Evolutionary conservation across 2,329 filamentous ascomycete genomes (phyloP), one percentile per base, ranked within the genome.

Genomic region (Neofusicoccum parvum): DNA sequence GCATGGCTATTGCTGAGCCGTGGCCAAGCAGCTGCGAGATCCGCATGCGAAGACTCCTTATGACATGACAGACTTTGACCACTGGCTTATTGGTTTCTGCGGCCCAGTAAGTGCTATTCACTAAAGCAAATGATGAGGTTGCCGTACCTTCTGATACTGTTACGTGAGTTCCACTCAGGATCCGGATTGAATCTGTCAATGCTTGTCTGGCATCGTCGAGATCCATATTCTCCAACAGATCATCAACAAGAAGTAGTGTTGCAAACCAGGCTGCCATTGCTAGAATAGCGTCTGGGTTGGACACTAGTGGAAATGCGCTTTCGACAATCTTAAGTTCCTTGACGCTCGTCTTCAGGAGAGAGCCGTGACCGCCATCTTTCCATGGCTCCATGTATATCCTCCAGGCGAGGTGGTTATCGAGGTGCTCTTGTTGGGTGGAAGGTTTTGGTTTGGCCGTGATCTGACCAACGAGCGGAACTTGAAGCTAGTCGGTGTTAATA

Each of bases 241-340:
- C 53, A 20, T 58, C 53, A 23, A 58, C 53, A 14, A 27, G 10
- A 20, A 36, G 39, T 14, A 58, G 32, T 12, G 20, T 20, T n/a
- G 34, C 17, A 6, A 58, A 58, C 53, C 53, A 58, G 32, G 53
- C 53, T 12, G 53, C 53, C 53, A 58, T 58, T 36, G 53, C 53
- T 5, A 58, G 53, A 6, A 58, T 20, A 20, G 36, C 39, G 1
- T 34, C 50, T 0, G 50, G 15, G 15, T 15, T 14, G 20, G 50
- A 34, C 3, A 58, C 14, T 4, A 12, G 20, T 14, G 53, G 53
- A 20, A 58, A 58, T 3, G 53, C 39, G 15, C 15, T 58, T 32
- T 36, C 12, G 5, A 58, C 39, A 17, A 41, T 41, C 10, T 15
- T 36, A 32, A 58, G 12, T 5, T 58, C 53, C 27, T 23, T 41